phyloP scores from a whole-genome alignment of 306 rosid genomes.

The Fagus sylvatica region DNA sequence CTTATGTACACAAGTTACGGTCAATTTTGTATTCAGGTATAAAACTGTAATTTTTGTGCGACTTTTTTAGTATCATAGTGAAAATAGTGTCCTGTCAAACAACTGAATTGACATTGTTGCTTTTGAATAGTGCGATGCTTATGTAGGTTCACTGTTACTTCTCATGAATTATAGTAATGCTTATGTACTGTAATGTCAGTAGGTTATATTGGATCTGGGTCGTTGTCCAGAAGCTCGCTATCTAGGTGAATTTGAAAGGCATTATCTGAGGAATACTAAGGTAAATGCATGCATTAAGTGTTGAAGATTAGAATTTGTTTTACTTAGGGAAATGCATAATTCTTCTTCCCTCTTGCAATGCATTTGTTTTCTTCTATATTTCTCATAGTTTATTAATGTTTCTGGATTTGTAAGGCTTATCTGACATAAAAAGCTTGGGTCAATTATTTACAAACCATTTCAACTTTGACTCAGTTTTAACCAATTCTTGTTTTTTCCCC shows the following conservation, averaged over 20 bases:
- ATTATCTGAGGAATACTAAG: slow-evolving; percentile 46
- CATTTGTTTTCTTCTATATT: background rate
- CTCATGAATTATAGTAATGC: background rate
- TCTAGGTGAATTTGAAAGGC: slow-evolving; percentile 48
- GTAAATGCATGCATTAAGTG: slow-evolving; percentile 27
- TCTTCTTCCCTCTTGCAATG: background rate
- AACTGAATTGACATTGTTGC: background rate
- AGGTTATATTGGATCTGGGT: slow-evolving; percentile 72
- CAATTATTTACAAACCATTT: background rate
- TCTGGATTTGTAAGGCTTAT: background rate
- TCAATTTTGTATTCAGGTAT: background rate
- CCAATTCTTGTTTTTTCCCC: background rate
- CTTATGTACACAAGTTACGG: no score
- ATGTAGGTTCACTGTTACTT: background rate
- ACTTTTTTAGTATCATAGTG: background rate
- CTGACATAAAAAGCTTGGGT: background rate
- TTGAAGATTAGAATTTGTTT: slow-evolving; percentile 1
- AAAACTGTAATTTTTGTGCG: no score
- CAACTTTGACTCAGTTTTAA: background rate
- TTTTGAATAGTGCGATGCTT: background rate
- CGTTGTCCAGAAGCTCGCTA: slow-evolving; percentile 72
- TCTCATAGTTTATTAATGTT: background rate
- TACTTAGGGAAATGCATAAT: background rate
- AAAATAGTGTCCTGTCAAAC: background rate
- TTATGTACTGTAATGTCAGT: background rate